Conservation (phyloP, 257 asterid species). For the Euphrasia confusa region DNA sequence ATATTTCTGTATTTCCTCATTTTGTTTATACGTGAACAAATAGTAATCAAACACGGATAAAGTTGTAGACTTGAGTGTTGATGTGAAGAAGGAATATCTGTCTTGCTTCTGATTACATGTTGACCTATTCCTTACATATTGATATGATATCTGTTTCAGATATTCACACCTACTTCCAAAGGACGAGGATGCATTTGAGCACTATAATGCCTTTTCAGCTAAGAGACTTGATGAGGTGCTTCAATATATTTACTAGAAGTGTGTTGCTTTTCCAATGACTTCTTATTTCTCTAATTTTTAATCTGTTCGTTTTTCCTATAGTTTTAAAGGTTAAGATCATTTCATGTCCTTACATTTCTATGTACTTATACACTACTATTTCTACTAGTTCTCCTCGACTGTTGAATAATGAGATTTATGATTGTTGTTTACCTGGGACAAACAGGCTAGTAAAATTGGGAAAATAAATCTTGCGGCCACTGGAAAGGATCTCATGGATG, state of each 20-base stretch:
- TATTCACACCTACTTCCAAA: constrained; percentile 90
- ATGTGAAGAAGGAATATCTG: constrained; percentile 13
- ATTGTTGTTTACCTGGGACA: constrained; percentile 22
- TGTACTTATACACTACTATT: not conserved
- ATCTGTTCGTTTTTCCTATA: constrained; percentile 8
- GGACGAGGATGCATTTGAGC: constrained; percentile 94
- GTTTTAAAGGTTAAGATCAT: constrained; percentile 1
- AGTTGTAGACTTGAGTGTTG: constrained; percentile 1
- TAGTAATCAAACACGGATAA: not conserved
- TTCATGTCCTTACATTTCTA: constrained; percentile 7
- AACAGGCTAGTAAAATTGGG: constrained; percentile 93
- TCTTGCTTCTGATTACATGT: not conserved
- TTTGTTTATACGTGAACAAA: no score
- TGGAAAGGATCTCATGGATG: constrained; percentile 99
- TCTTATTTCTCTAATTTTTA: constrained; percentile 2
- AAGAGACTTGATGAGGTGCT: constrained; percentile 95
- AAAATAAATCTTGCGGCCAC: constrained; percentile 99
- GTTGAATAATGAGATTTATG: constrained; percentile 15
- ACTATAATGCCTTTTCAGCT: constrained; percentile 63
- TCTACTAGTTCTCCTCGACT: not conserved
- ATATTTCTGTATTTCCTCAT: not conserved
- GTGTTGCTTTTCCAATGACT: constrained; percentile 18
- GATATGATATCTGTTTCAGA: constrained; percentile 45
- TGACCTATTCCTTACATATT: constrained; percentile 21
- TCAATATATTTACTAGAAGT: constrained; percentile 17